phyloP scores from a whole-genome alignment of 345 rosid genomes.

The Lepidium africanum region DNA sequence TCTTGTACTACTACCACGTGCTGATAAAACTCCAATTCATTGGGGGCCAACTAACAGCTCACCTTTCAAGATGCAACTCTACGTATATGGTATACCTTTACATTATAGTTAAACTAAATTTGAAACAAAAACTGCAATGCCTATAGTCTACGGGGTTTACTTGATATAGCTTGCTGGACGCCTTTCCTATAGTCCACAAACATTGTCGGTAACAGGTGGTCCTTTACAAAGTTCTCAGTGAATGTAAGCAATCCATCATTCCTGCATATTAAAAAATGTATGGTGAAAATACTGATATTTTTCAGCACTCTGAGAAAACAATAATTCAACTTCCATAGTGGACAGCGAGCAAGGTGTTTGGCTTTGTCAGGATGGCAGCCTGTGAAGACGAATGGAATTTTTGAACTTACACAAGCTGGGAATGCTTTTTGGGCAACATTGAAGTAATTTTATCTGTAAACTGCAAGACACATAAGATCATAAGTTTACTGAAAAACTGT shows the following conservation, averaged over 20 bases:
- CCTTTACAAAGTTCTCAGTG: slow-evolving; percentile 96
- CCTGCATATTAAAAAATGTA: slow-evolving; percentile 34
- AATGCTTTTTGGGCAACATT: slow-evolving; percentile 77
- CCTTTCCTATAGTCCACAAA: slow-evolving; percentile 97
- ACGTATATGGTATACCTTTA: not conserved
- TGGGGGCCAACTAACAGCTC: slow-evolving; percentile 5
- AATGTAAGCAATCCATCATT: slow-evolving; percentile 93
- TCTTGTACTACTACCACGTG: slow-evolving; percentile 1
- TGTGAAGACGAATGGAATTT: not conserved
- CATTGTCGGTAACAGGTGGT: slow-evolving; percentile 94
- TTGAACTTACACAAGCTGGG: slow-evolving; percentile 78
- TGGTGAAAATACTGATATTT: not conserved
- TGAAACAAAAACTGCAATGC: slow-evolving; percentile 13
- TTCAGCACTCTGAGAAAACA: slow-evolving; percentile 1
- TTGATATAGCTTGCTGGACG: slow-evolving; percentile 99
- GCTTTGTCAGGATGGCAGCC: slow-evolving; percentile 10
- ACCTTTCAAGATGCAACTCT: slow-evolving; percentile 8
- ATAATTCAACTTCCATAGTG: slow-evolving; percentile 3
- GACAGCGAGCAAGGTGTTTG: not conserved
- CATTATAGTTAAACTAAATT: slow-evolving; percentile 5
- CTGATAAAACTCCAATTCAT: not conserved
- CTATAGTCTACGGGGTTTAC: slow-evolving; percentile 42
- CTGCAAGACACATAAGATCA: slow-evolving; percentile 46
- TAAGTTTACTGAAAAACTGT: slow-evolving; percentile 8
- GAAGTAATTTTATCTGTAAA: slow-evolving; percentile 87